phyloP scores from a whole-genome alignment of 768 basidiomycete genomes.

The Suillus tomentosus region DNA sequence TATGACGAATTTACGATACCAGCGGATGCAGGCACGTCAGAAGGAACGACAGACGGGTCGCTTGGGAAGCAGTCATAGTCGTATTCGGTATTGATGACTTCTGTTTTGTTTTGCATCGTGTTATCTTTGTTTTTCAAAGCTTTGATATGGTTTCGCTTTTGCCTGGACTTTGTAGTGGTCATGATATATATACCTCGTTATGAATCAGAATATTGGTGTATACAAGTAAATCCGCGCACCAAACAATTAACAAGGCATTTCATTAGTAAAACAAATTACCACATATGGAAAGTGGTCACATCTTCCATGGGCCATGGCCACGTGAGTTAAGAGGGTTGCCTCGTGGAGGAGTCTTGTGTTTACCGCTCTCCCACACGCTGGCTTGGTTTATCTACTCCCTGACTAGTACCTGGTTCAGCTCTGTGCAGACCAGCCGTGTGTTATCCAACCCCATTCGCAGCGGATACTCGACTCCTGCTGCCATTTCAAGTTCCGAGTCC shows the following conservation, averaged over 20 bases:
- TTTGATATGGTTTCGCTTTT: slow-evolving; percentile 13
- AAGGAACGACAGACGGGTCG: slow-evolving; percentile 34
- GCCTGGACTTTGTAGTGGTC: slow-evolving; percentile 13
- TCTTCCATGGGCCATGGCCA: neutral
- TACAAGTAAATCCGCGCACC: neutral
- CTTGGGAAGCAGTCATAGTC: slow-evolving; percentile 33
- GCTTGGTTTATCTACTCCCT: slow-evolving; percentile 1
- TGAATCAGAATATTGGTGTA: slow-evolving; percentile 5
- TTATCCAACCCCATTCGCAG: neutral
- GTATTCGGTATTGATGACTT: slow-evolving; percentile 27
- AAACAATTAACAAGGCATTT: neutral
- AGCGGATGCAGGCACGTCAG: slow-evolving; percentile 36
- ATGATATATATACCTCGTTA: slow-evolving; percentile 10
- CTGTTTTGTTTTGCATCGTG: neutral
- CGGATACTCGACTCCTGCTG: neutral
- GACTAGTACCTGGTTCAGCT: slow-evolving; percentile 1
- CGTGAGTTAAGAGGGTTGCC: neutral
- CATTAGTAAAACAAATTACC: neutral
- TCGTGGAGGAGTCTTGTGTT: neutral
- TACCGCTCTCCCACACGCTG: slow-evolving; percentile 11
- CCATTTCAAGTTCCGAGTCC: neutral
- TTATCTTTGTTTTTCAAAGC: slow-evolving; percentile 16
- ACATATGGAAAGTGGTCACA: neutral
- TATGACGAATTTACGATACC: slow-evolving; percentile 61
- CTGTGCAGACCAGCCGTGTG: neutral